Base-by-base conservation (phyloP, 2,329 filamentous ascomycete genomes). In the Lecanicillium sp. region DNA sequence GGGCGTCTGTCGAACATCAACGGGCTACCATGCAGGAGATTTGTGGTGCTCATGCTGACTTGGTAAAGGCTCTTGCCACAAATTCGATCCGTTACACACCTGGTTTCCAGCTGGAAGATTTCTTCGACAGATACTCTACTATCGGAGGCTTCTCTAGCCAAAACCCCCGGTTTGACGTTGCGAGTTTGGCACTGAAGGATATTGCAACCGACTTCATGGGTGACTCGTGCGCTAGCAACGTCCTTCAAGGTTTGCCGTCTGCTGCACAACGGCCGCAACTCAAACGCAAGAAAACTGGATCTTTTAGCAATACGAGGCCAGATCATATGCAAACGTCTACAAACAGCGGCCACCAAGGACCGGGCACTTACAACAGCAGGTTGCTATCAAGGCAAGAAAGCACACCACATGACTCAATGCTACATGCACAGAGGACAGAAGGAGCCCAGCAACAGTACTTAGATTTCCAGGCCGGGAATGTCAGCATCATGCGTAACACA, bases 91-190 rank as follows among this genome's bases (percentile, higher is more conserved):
- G 83, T 9, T 87, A 86, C 48, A 80, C 80, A 1, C 81, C 85
- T 0, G 83, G 85, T 2, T 90, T 92, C 51, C 85, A 92, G 44
- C 73, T 89, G 12, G 86, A 92, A 46, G 85, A 92, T 53, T 94
- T 94, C 58, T 89, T 92, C 49, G 85, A 92, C 49, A 73, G 87
- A 19, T 94, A 94, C 43, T 61, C 65, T 1, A 74, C 71, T 42
- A 67, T 78, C 32, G 66, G 68, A 1, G 68, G 71, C 0, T 64
- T 65, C 15, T 78, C 77, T 0, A 81, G 79, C 1, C 70, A 78
- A 41, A 67, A 71, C 0, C 74, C 70, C 46, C 65, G 60, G 5
- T 85, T 92, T 39, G 85, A 92, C 50, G 77, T 83, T 2, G 79
- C 83, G 2, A 84, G 88, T 51, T 67, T 90, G 28, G 81, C 75